phyloP scores from a whole-genome alignment of 2,329 filamentous ascomycete species.

The Volutella citrinella region DNA sequence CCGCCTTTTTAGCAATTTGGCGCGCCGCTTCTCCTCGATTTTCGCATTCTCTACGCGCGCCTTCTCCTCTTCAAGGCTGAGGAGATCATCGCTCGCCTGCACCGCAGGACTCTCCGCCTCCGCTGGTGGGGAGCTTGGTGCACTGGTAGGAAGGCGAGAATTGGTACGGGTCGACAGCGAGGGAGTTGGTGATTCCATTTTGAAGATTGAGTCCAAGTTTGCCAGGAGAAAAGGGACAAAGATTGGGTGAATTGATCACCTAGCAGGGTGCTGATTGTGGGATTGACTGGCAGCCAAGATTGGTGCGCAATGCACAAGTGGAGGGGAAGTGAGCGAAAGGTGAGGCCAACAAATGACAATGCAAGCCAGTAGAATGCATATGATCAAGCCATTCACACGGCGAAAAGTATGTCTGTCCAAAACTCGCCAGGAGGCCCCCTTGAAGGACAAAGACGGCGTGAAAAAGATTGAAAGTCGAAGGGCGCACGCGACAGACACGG shows the following conservation, averaged over 20 bases:
- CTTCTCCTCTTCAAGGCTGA: conserved; percentile 35
- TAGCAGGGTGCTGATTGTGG: too few relatives aligned
- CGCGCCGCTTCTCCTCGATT: conserved; percentile 44
- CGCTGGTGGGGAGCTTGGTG: conserved; percentile 36
- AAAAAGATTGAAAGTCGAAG: conserved; percentile 3
- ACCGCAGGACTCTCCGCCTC: conserved; percentile 15
- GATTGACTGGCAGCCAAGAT: too few relatives aligned
- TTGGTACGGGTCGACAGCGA: conserved; percentile 31
- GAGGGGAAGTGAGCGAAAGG: too few relatives aligned
- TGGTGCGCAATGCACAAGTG: too few relatives aligned
- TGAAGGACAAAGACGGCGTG: conserved; percentile 3
- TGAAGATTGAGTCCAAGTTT: background rate
- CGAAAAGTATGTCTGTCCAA: too few relatives aligned
- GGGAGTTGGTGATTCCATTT: conserved; percentile 29
- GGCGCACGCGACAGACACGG: too few relatives aligned
- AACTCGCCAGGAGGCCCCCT: too few relatives aligned
- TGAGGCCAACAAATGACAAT: too few relatives aligned
- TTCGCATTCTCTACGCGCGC: conserved; percentile 39
- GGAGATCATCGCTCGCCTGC: conserved; percentile 21
- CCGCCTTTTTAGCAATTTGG: conserved; percentile 38
- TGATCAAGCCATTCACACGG: too few relatives aligned
- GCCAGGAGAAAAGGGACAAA: background rate
- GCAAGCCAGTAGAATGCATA: too few relatives aligned
- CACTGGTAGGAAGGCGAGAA: conserved; percentile 30
- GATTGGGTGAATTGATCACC: conserved; percentile 9